Evolutionary conservation across 176 grass and related monocot genomes (phyloP).

Genomic region (Secale cereale): DNA sequence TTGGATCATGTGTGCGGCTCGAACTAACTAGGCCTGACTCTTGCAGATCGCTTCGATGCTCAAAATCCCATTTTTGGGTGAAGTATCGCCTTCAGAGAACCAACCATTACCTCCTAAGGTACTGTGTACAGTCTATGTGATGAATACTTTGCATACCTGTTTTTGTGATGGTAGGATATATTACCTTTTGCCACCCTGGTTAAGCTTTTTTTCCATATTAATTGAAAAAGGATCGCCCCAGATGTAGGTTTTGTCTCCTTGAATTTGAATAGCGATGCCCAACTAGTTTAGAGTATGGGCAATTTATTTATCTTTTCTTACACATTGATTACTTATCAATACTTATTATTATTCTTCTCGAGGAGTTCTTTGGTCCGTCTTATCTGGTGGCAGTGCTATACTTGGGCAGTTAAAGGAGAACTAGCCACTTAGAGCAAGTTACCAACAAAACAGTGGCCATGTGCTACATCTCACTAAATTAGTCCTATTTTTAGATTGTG

Average conservation of each 20-base stretch:
- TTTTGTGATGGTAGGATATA: neutral
- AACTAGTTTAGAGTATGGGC: neutral
- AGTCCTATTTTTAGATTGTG: neutral
- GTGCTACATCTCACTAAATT: neutral
- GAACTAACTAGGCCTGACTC: neutral
- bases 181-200: neutral
- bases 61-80: constrained; percentile 90
- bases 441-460: neutral
- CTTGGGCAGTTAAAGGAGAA: neutral
- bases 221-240: neutral
- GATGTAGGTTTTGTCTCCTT: neutral
- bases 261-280: neutral
- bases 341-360: neutral
- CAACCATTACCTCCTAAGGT: constrained; percentile 78
- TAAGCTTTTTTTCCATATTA: neutral
- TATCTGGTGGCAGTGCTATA: neutral
- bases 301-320: neutral
- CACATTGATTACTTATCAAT: constrained; percentile 3
- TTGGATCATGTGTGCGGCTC: neutral
- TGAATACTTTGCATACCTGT: neutral
- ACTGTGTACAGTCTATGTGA: neutral
- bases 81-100: constrained; percentile 43
- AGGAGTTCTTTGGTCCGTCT: neutral
- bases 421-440: neutral
- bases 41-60: constrained; percentile 80